phyloP scores from a whole-genome alignment of 106 monocot genomes.

The Triglochin maritima region DNA sequence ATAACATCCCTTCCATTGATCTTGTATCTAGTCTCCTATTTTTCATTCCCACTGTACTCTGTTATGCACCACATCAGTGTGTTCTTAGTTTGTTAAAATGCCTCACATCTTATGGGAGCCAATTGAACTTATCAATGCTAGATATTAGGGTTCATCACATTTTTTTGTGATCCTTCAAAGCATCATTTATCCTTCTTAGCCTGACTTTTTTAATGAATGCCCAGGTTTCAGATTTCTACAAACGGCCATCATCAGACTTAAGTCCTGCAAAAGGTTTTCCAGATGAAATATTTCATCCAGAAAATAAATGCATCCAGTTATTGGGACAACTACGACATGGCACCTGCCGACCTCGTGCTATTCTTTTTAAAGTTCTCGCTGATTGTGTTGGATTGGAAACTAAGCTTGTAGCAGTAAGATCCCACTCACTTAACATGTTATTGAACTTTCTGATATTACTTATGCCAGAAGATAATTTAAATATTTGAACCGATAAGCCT shows the following conservation, averaged over 20 bases:
- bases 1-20: too few relatives aligned
- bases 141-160: too few relatives aligned
- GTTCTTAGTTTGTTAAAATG: background rate
- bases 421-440: conserved; percentile 2
- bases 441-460: too few relatives aligned
- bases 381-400: conserved; percentile 90
- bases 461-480: too few relatives aligned
- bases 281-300: conserved; percentile 62
- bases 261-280: conserved; percentile 66
- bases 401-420: conserved; percentile 85
- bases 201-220: background rate
- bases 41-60: background rate
- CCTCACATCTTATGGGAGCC: background rate
- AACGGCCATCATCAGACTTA: conserved; percentile 56
- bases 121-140: too few relatives aligned
- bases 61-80: background rate
- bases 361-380: conserved; percentile 97
- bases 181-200: too few relatives aligned
- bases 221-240: conserved; percentile 92
- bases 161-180: too few relatives aligned
- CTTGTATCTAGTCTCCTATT: background rate
- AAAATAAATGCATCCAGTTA: conserved; percentile 73
- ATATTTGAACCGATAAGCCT: too few relatives aligned
- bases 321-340: conserved; percentile 94
- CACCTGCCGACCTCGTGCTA: conserved; percentile 87